phyloP scores from a whole-genome alignment of 305 asterid genomes.

The Fraxinus floribunda region DNA sequence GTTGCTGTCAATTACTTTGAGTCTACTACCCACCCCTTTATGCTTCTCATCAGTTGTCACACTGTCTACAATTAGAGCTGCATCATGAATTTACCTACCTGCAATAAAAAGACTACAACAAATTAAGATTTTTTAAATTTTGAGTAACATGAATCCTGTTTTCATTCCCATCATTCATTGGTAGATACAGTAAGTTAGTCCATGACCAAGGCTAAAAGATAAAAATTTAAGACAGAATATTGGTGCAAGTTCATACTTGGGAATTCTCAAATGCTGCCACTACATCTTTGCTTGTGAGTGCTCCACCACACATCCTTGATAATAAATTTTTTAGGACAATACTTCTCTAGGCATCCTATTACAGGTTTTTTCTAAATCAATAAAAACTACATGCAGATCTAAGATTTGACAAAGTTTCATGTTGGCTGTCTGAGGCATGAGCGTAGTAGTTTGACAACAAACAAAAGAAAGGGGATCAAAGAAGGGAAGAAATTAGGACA shows the following conservation, averaged over 20 bases:
- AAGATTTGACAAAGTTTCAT: not conserved
- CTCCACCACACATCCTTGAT: not conserved
- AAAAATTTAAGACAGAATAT: not conserved
- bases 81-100: not conserved
- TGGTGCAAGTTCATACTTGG: not conserved
- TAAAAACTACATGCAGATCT: not conserved
- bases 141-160: not conserved
- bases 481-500: not conserved
- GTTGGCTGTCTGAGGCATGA: not conserved
- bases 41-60: not conserved
- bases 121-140: not conserved
- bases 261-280: not conserved
- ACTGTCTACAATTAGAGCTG: not conserved
- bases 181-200: not conserved
- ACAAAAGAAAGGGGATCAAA: not conserved
- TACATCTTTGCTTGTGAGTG: not conserved
- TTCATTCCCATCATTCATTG: not conserved
- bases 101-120: not conserved
- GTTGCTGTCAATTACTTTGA: not conserved
- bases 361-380: not conserved
- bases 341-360: not conserved
- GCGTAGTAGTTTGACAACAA: not conserved
- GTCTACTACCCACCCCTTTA: not conserved
- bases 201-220: not conserved
- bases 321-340: not conserved